phyloP scores from a whole-genome alignment of 805 yeast genomes.

The Martiniozyma abietophila region DNA sequence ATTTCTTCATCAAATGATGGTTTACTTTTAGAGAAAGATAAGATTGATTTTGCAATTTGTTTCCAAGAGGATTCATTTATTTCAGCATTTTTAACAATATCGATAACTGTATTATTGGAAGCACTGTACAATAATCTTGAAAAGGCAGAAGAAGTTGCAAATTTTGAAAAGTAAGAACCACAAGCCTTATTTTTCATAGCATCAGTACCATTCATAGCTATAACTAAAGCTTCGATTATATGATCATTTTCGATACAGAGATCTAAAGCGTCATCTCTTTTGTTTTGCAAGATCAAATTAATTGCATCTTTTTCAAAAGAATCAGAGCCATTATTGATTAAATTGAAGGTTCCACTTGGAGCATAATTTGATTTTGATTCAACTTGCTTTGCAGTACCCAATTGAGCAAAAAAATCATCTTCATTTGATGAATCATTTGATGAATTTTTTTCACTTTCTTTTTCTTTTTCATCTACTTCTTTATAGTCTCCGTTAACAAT shows the following conservation, averaged over 20 bases:
- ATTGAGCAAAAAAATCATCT: slow-evolving; percentile 32
- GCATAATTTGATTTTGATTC: slow-evolving; percentile 18
- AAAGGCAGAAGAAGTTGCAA: slow-evolving; percentile 41
- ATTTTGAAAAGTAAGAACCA: slow-evolving; percentile 57
- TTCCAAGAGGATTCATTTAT: slow-evolving; percentile 62
- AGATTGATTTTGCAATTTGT: slow-evolving; percentile 61
- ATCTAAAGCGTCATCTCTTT: slow-evolving; percentile 58
- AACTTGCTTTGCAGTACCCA: slow-evolving; percentile 17
- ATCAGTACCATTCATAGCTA: slow-evolving; percentile 62
- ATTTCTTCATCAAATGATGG: slow-evolving; percentile 46
- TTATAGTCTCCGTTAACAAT: slow-evolving; percentile 16
- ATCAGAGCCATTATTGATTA: slow-evolving; percentile 19
- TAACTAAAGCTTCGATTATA: slow-evolving; percentile 69
- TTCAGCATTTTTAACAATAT: slow-evolving; percentile 70
- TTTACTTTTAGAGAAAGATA: slow-evolving; percentile 38
- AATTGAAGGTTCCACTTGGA: slow-evolving; percentile 49
- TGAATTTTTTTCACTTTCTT: too few relatives aligned
- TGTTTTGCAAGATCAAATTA: slow-evolving; percentile 48
- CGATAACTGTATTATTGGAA: slow-evolving; percentile 44
- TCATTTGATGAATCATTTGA: slow-evolving; percentile 19
- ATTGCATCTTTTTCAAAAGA: slow-evolving; percentile 38
- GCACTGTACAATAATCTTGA: slow-evolving; percentile 69
- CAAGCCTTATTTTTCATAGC: slow-evolving; percentile 59
- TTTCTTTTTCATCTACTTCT: too few relatives aligned
- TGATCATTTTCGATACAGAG: slow-evolving; percentile 53